phyloP scores from a whole-genome alignment of 2,329 filamentous ascomycete genomes.

The Pyrenophora teres region DNA sequence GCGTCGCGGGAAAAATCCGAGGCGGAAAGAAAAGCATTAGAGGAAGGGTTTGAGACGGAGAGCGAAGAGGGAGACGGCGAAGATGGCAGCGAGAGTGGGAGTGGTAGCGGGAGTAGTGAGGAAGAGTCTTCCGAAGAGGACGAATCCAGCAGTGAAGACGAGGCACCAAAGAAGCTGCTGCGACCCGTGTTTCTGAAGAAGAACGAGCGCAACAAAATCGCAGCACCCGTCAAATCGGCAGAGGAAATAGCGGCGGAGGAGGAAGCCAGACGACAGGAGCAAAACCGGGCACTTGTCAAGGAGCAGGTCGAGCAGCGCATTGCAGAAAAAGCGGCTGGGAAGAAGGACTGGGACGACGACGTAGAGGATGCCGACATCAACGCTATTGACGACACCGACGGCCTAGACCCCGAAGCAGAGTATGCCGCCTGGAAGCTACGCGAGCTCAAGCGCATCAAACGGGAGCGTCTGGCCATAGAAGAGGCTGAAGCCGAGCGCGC shows the following conservation, averaged over 20 bases:
- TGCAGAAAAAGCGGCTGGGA: slow-evolving; percentile 72
- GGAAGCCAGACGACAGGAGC: slow-evolving; percentile 66
- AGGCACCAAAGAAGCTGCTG: slow-evolving; percentile 61
- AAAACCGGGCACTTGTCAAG: slow-evolving; percentile 79
- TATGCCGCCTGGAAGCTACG: slow-evolving; percentile 91
- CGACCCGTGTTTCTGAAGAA: slow-evolving; percentile 72
- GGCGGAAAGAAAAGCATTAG: slow-evolving; percentile 43
- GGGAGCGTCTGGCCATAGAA: slow-evolving; percentile 84
- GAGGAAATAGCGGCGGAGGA: slow-evolving; percentile 55
- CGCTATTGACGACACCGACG: slow-evolving; percentile 88
- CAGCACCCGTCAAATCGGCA: slow-evolving; percentile 39
- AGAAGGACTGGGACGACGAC: slow-evolving; percentile 82
- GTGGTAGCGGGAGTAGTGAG: slow-evolving; percentile 28
- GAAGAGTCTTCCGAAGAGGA: slow-evolving; percentile 55
- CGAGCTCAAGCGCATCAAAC: slow-evolving; percentile 85
- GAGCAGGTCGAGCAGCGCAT: slow-evolving; percentile 85
- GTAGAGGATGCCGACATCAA: slow-evolving; percentile 69
- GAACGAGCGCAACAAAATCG: slow-evolving; percentile 57
- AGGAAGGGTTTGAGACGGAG: slow-evolving; percentile 66
- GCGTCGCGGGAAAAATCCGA: slow-evolving; percentile 46
- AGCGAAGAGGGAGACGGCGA: slow-evolving; percentile 42
- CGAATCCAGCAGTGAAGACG: slow-evolving; percentile 62
- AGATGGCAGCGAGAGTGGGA: slow-evolving; percentile 23
- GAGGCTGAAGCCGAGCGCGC: slow-evolving; percentile 81
- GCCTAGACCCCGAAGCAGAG: slow-evolving; percentile 83